Conservation (phyloP, 768 basidiomycete species). For the Tricholoma sp. region DNA sequence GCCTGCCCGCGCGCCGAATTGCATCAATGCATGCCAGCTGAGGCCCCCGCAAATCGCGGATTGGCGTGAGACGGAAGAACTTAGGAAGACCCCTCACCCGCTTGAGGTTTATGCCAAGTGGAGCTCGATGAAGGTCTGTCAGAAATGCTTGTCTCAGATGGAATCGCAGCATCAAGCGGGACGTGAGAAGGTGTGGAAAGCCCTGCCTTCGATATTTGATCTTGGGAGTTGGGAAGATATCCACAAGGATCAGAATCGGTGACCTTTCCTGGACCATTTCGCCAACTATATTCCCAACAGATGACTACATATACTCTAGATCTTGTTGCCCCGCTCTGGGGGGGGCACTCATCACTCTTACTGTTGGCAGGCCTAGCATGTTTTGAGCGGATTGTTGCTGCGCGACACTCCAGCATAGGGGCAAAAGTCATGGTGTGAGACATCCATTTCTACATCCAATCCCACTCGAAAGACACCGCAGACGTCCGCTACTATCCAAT, state of each 20-base stretch:
- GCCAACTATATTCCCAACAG: not conserved
- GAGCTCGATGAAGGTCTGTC: conserved; percentile 27
- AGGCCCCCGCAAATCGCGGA: conserved; percentile 20
- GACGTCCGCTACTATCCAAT: too few species aligned
- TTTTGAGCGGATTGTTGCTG: too few species aligned
- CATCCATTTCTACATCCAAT: too few species aligned
- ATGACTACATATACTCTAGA: too few species aligned
- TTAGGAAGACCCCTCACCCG: conserved; percentile 32
- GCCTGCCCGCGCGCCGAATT: conserved; percentile 27
- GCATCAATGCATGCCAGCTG: conserved; percentile 22
- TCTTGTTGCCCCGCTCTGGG: not conserved
- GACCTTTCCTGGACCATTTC: conserved; percentile 1
- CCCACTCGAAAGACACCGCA: too few species aligned
- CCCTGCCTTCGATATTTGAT: conserved; percentile 30
- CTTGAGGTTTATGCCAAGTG: conserved; percentile 33
- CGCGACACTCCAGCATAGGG: too few species aligned
- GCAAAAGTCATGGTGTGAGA: too few species aligned
- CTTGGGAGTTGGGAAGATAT: conserved; percentile 36
- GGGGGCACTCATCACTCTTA: not conserved
- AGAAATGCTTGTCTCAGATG: conserved; percentile 24
- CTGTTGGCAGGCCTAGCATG: not conserved
- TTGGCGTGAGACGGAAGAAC: conserved; percentile 27
- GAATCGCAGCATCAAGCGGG: conserved; percentile 28
- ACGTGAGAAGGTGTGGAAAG: conserved; percentile 33
- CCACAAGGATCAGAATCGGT: conserved; percentile 28